These are phyloP conservation scores for Piper betle DNA, from an alignment of 164 flowering plant genomes.

Conservation along the genomic window DNA sequence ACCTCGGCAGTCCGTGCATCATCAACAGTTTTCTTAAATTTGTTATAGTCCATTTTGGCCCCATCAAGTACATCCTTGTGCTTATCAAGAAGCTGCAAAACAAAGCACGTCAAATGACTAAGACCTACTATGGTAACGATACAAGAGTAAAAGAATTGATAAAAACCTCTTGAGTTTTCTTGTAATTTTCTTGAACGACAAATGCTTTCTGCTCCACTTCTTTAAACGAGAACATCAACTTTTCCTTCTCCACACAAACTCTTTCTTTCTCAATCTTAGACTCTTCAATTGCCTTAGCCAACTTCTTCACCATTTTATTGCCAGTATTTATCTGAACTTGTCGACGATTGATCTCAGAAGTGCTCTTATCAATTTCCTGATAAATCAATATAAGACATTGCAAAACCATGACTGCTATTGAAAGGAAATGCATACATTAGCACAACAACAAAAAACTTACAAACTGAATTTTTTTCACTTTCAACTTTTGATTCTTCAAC, in stretches of 20 bases:
- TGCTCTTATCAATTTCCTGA: constrained; percentile 78
- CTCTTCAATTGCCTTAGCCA: constrained; percentile 79
- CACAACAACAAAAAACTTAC: constrained; percentile 37
- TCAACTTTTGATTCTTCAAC: constrained; percentile 56
- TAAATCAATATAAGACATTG: not conserved
- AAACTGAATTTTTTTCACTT: constrained; percentile 68
- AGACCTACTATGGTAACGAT: not conserved
- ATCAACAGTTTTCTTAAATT: constrained; percentile 39
- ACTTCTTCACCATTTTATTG: constrained; percentile 64
- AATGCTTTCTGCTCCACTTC: constrained; percentile 78
- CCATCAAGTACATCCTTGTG: constrained; percentile 64
- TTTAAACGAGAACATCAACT: constrained; percentile 36
- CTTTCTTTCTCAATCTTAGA: constrained; percentile 74
- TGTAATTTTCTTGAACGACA: constrained; percentile 65
- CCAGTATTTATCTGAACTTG: constrained; percentile 80
- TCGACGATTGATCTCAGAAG: constrained; percentile 76
- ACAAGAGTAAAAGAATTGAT: not conserved
- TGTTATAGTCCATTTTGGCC: constrained; percentile 62
- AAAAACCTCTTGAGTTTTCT: constrained; percentile 60
- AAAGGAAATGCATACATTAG: not conserved
- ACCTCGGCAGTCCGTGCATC: constrained; percentile 71
- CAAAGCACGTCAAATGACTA: not conserved
- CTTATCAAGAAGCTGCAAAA: constrained; percentile 49
- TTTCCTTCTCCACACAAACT: constrained; percentile 46
- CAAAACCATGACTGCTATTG: not conserved